Evolutionary conservation across 108 stramenopile species (phyloP), one percentile per base, ranked within the genome.

Genomic region (Fistulifera pelliculosa): DNA sequence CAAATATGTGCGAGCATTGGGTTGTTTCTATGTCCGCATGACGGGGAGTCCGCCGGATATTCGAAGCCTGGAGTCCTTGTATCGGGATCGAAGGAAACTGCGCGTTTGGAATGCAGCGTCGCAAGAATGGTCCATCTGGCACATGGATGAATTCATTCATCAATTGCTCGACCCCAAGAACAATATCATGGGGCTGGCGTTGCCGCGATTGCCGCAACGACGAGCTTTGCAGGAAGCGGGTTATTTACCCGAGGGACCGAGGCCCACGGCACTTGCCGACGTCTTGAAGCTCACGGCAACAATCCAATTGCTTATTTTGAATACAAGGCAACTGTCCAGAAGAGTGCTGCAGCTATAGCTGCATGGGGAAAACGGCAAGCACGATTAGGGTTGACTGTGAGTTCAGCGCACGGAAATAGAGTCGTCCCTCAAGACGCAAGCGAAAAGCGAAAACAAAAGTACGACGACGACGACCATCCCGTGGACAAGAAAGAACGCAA

Each of bases 61-160:
- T 49, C 97, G 73, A 44, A 42, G 63, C 19, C 71, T 98, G 19
- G 96, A 98, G 64, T 91, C 95, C n/a, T 71, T 98, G 23, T 94
- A 89, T 45, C 61, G 60, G 52, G 95, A 99, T 64, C 94, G 82
- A 78, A 74, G 86, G 22, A 95, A 93, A 41, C 56, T 89, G 54
- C 62, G 71, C n/a, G 59, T 68, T 38, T 64, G 90, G 22, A 23
- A 1, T 41, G 38, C 16, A 10, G 21, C 14, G 2, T 41, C 40
- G 1, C 41, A 57, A 42, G 89, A 93, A 27, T 99, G 98, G 98
- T 68, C 61, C 53, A 58, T 96, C 0, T 64, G 61, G 35, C 62
- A 87, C 54, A 79, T 99, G 74, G 98, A 98, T 62, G 90, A 96
- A 64, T 82, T 93, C 28, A 73, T 96, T 3, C 93, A 98, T 48